Evolutionary conservation across 108 stramenopile species (phyloP).

Genomic region (Schizochytrium sp.): DNA sequence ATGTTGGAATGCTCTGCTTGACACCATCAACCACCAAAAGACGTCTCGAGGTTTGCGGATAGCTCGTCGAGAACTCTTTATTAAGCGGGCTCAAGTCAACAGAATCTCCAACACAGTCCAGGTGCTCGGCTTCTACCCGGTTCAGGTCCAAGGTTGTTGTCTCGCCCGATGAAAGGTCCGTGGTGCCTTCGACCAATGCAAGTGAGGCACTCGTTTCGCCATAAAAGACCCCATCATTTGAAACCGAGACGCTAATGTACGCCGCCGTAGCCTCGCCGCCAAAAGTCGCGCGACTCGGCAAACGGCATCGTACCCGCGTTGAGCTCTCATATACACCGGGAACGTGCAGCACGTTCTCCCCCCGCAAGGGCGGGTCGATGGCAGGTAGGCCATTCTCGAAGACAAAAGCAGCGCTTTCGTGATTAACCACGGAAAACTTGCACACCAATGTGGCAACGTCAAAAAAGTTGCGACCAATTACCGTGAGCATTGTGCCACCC

Average conservation of each 20-base stretch:
- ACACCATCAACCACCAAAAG: not conserved
- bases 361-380: not conserved
- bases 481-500: conserved; percentile 29
- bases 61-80: not conserved
- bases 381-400: not conserved
- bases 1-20: not conserved
- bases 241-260: not conserved
- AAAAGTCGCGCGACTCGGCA: conserved; percentile 21
- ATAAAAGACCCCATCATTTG: not conserved
- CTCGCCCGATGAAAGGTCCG: not conserved
- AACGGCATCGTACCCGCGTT: conserved; percentile 49
- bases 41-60: not conserved
- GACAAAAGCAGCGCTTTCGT: not conserved
- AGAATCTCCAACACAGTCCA: not conserved
- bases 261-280: not conserved
- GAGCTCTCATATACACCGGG: conserved; percentile 49
- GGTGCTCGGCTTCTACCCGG: not conserved
- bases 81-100: not conserved
- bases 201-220: not conserved
- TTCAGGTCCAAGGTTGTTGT: not conserved
- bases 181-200: not conserved
- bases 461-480: conserved; percentile 68
- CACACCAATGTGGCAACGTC: conserved; percentile 45
- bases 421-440: conserved; percentile 36
- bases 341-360: not conserved